Evolutionary conservation across 768 basidiomycete genomes (phyloP), one percentile per base, ranked within the genome.

Genomic region (Suillus cothurnatus): DNA sequence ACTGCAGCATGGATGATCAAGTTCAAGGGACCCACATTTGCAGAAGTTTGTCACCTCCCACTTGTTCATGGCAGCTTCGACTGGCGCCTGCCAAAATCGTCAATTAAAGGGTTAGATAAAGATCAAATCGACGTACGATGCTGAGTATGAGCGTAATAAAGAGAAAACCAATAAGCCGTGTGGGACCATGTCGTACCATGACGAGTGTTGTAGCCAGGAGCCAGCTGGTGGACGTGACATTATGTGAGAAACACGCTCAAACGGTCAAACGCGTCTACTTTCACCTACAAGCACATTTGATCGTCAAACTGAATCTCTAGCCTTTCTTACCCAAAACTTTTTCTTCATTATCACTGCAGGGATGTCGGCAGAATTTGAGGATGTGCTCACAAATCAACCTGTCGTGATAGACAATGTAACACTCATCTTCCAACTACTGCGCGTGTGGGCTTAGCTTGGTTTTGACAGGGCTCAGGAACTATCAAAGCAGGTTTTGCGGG

Each of bases 401-500:
- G 95, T 99, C 65, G 97, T 99, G 69, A 97, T 99, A 73, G 97
- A 99, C 84, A 99, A 99, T 81, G 96, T 97, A 68, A 59, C 70
- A 90, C 49, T 38, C 64, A 19, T 69, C 61, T 61, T 60, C 66
- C 64, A 64, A 67, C 64, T 71, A 65, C 64, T 58, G 49, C 69
- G 53, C 67, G 61, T 64, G 68, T 67, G 66, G 70, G 73, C 72
- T 71, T 68, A 73, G 68, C 68, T 64, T 67, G 66, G 62, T 64
- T 59, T 39, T 58, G 65, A n/a, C 76, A 99, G 95, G 97, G 97
- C 67, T 97, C 97, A 64, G 97, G 97, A 34, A 95, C 94, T 28
- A 97, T 99, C 77, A 99, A 99, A 79, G 97, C 97, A 66, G 97
- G 97, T 47, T 99, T 99, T 75, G 97, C 97, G 62, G 97, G 97